Evolutionary conservation across 305 asterid species (phyloP), one percentile per base, ranked within the genome.

Genomic region (Fraxinus sp.): DNA sequence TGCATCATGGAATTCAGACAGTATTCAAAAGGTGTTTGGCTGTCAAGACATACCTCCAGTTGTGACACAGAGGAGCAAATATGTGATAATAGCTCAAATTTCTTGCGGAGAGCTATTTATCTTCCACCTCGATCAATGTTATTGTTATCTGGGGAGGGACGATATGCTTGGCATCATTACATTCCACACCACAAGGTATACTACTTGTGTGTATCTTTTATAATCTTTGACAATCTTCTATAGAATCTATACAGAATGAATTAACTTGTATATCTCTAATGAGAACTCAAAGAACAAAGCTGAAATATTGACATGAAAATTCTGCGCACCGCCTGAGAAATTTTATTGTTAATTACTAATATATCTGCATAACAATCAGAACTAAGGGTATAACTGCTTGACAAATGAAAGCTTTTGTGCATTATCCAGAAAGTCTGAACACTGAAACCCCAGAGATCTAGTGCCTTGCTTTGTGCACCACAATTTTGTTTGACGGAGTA

Each of bases 101-200:
- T 91, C 68, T 30, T 89, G 57, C 87, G 94, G 80, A 94, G 88
- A 79, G 97, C 98, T 79, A 87, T 96, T 73, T 92, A 90, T 91
- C 99, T 94, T 55, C 98, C 98, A 24, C 98, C 99, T 80, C 92
- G 98, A 78, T 96, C 98, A 10, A 88, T 96, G 91, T 74, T 96
- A 64, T 82, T 94, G 82, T 85, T 96, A 85, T 93, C 98, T 76
- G 95, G 93, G 73, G 98, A 96, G 89, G 98, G 94, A 41, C 93
- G 98, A 79, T 94, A 94, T 86, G 97, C 97, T 24, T 96, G 99
- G 98, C 98, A 94, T 81, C 99, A 96, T 86, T 96, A 96, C 89
- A 96, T 96, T 90, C 99, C 99, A 41, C 99, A 96, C 81, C 99
- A 94, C 85, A 96, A 96, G 98, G 99, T 92, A 86, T 77, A 46